Evolutionary conservation across 495 filamentous ascomycete genomes (phyloP), one percentile per base, ranked within the genome.

Genomic region (Bombardia bombarda): DNA sequence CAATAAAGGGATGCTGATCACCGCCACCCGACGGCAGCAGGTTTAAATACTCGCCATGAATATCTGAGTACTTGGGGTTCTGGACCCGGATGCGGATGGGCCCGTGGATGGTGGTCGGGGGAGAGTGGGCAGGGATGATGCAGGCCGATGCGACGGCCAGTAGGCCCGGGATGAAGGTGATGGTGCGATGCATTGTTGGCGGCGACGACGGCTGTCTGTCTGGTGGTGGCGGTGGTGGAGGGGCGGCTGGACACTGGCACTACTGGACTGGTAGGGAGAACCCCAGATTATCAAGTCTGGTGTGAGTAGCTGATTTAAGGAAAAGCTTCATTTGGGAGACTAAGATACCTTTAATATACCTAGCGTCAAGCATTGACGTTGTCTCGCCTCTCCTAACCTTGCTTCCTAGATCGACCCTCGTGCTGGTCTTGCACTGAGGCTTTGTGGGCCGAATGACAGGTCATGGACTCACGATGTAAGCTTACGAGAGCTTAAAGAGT

Each of bases 31-130:
- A 66, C 38, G 60, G 56, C 55, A 64, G 59, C 44, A 77, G 61
- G 49, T 75, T 73, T 46, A 78, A 54, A 53, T 64, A 66, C 38
- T 65, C 59, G 49, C 74, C 66, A 53, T 78, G 67, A 35, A 76
- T 55, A 4, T 62, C 53, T 0, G 69, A 69, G 25, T 65, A 62
- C n/a, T 63, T 60, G 12, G 64, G 44, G 51, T 76, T 74, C 47
- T 76, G 74, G 21, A 75, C 53, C 50, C 67, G 60, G 40, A 75
- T 47, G 2, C 66, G 50, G 49, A 78, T 76, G 18, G 56, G 36
- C 14, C 56, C 47, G 26, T 57, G 41, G 51, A 77, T 68, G 47
- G 52, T 67, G 51, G 58, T 65, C 0, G 67, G 49, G 12, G 65
- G 55, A 3, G 63, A 35, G 6, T 35, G 48, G 0, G 47, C 32